Evolutionary conservation across 2,329 filamentous ascomycete species (phyloP).

Genomic region (Canariomyces notabilis): DNA sequence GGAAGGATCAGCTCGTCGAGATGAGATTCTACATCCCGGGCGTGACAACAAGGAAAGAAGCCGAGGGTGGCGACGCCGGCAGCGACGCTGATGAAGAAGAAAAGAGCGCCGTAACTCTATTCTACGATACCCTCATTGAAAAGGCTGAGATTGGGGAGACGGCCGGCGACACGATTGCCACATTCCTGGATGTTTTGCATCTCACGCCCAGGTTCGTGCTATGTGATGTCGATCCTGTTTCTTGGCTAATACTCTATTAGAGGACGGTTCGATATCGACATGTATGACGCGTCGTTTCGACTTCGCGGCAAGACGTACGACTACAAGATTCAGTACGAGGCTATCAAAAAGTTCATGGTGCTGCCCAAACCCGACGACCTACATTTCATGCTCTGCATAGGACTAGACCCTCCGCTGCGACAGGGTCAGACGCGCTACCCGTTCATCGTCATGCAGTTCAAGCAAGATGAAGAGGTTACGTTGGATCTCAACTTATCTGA

Average conservation of each 20-base stretch:
- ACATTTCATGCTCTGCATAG: conserved; percentile 90
- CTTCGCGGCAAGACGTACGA: conserved; percentile 98
- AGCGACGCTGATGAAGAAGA: conserved; percentile 69
- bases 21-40: conserved; percentile 99
- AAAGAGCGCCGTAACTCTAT: conserved; percentile 92
- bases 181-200: conserved; percentile 93
- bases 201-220: conserved; percentile 74
- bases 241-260: conserved; percentile 39
- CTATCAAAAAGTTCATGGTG: conserved; percentile 98
- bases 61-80: conserved; percentile 67
- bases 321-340: conserved; percentile 99
- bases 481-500: conserved; percentile 96
- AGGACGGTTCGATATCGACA: conserved; percentile 99
- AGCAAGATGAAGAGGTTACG: conserved; percentile 94
- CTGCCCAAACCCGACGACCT: conserved; percentile 97
- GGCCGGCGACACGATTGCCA: conserved; percentile 96
- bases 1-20: conserved; percentile 89
- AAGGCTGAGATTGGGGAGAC: conserved; percentile 99
- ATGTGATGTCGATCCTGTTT: not conserved
- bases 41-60: conserved; percentile 72
- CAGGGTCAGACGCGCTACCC: conserved; percentile 97
- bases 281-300: conserved; percentile 97
- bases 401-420: conserved; percentile 87
- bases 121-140: conserved; percentile 96
- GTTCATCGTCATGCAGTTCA: conserved; percentile 98